phyloP scores from a whole-genome alignment of 164 flowering plant species.

The Stephania yunnanensis region DNA sequence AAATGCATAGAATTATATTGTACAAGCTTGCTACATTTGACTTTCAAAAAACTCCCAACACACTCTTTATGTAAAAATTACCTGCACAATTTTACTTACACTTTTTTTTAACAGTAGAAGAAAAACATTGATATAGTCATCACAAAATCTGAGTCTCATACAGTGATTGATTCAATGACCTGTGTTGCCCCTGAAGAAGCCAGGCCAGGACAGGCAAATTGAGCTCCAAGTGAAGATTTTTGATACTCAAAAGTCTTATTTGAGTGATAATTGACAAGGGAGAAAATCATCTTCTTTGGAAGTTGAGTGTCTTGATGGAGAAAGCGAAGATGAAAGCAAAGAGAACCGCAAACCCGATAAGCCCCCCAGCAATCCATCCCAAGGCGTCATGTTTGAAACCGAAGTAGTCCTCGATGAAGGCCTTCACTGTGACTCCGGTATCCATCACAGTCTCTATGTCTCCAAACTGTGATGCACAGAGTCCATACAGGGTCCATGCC shows the following conservation, averaged over 20 bases:
- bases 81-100: not conserved
- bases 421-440: constrained; percentile 19
- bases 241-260: not conserved
- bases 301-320: constrained; percentile 25
- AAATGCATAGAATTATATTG: not conserved
- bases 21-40: not conserved
- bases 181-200: no score
- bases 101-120: not conserved
- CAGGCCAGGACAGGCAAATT: not conserved
- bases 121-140: not conserved
- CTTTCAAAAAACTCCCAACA: not conserved
- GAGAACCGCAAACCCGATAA: constrained; percentile 28
- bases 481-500: constrained; percentile 52
- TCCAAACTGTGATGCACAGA: constrained; percentile 44
- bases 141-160: not conserved
- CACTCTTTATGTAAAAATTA: not conserved
- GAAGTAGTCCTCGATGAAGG: constrained; percentile 25
- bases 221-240: not conserved
- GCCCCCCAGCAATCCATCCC: constrained; percentile 25
- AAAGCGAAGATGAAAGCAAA: constrained; percentile 45
- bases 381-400: constrained; percentile 36
- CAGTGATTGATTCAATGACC: not conserved
- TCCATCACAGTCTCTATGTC: constrained; percentile 22
- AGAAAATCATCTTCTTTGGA: constrained; percentile 26
- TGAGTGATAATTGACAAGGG: not conserved